Percentiles rank a stretch among this genome's conserved stretches.
phyloP scores from a whole-genome alignment of 2,329 filamentous ascomycete genomes.

The Pleoardoris graminearum region DNA sequence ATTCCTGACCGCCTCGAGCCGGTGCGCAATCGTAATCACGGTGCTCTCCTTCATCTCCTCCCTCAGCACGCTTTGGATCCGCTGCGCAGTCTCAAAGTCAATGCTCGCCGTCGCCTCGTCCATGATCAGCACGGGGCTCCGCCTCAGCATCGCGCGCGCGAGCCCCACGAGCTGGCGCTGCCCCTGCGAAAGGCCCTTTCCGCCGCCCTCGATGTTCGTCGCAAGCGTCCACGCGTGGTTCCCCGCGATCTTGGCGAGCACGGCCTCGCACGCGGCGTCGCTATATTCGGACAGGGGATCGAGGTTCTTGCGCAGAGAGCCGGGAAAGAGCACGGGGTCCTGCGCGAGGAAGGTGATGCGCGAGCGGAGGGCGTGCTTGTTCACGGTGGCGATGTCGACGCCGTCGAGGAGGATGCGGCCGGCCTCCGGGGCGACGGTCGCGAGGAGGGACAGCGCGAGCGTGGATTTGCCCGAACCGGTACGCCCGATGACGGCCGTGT shows the following conservation, averaged over 20 bases:
- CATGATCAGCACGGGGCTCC: conserved; percentile 65
- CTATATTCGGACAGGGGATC: conserved; percentile 63
- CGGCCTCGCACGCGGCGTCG: conserved; percentile 57
- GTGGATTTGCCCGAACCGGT: conserved; percentile 82
- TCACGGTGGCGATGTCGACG: conserved; percentile 62
- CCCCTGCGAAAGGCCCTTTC: conserved; percentile 65
- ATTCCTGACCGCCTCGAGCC: conserved; percentile 63
- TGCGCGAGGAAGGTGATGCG: conserved; percentile 70
- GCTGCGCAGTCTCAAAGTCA: conserved; percentile 62
- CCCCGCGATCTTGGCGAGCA: conserved; percentile 59
- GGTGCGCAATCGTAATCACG: conserved; percentile 68
- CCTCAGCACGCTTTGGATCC: conserved; percentile 59
- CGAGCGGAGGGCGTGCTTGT: conserved; percentile 62
- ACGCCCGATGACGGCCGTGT: conserved; percentile 77
- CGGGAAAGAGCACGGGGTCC: conserved; percentile 67
- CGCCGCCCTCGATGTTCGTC: conserved; percentile 62
- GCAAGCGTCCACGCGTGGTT: conserved; percentile 60
- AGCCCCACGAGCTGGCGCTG: conserved; percentile 68
- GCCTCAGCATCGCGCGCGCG: conserved; percentile 63
- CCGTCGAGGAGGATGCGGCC: conserved; percentile 64
- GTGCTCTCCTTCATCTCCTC: conserved; percentile 63
- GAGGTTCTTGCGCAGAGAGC: conserved; percentile 64
- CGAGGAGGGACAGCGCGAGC: conserved; percentile 64
- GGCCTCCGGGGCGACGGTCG: conserved; percentile 54
- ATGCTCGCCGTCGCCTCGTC: conserved; percentile 70